Base-by-base conservation (phyloP, 768 basidiomycete species). In the Hypholoma sublateritium region DNA sequence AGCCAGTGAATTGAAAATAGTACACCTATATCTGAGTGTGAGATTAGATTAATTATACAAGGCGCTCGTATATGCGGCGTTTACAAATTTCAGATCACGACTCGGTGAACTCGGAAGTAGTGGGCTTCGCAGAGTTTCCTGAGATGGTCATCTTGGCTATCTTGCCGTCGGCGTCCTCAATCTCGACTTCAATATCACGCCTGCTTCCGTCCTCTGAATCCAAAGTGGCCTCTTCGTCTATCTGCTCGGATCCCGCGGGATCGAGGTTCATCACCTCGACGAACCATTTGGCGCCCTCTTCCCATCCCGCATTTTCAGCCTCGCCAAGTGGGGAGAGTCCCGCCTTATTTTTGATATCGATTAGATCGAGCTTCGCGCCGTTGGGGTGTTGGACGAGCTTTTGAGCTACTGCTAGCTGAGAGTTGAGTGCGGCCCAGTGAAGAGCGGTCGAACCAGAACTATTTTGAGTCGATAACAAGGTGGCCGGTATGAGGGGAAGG, bases 381-480 rank as follows among this genome's bases (percentile, higher is more conserved):
- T 62, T 65, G 0, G 80, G 73, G 61, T 78, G 80, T 50, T 77
- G 70, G 11, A 93, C 82, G 28, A 93, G 81, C 35, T 74, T 77
- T 67, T 86, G 79, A 1, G 81, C 78, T 46, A 86, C 67, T 6
- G 71, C 67, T 3, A 96, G 81, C 62, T 95, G 95, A 2, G 80
- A 75, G 69, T 97, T 98, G 39, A 94, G 70, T 2, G 90, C 84
- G 0, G 95, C 94, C 95, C 95, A 97, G 66, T 98, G 95, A 5
- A 97, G 72, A 6, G 95, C 81, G 2, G 91, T 95, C 22, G 95
- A 95, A 50, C 85, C 80, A 0, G 90, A 79, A 25, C 69, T 69
- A 67, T 97, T 98, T 57, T 81, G 82, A 0, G 77, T 74, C 2
- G 84, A 73, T 19, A 94, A 66, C 6, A 92, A 70, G 2, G 79